phyloP scores from a whole-genome alignment of 495 filamentous ascomycete species.

The Zalerion maritima region DNA sequence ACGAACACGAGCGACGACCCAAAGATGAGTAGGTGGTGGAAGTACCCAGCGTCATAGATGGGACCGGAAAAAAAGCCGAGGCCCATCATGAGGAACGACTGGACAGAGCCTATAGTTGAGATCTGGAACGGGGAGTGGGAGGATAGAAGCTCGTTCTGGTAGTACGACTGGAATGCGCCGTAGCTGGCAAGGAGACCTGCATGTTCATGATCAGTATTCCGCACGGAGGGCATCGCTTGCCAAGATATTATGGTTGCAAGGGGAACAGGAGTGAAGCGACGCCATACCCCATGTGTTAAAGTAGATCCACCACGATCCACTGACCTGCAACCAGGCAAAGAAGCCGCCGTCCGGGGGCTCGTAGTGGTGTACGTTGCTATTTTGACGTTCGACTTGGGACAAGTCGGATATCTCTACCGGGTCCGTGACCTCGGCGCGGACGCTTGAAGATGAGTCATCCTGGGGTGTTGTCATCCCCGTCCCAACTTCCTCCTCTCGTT shows the following conservation, averaged over 20 bases:
- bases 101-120: constrained; percentile 48
- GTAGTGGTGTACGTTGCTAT: no score
- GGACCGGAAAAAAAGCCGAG: constrained; percentile 43
- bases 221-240: background rate
- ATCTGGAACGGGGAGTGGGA: constrained; percentile 41
- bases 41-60: constrained; percentile 46
- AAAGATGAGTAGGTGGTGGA: constrained; percentile 30
- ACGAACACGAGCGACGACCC: constrained; percentile 41
- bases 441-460: no score
- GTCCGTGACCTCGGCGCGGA: no score
- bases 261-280: constrained; percentile 10
- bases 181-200: constrained; percentile 49
- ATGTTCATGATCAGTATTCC: no score
- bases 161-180: constrained; percentile 58
- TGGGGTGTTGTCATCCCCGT: no score
- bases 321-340: constrained; percentile 37
- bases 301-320: constrained; percentile 34
- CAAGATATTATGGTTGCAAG: constrained; percentile 2
- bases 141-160: constrained; percentile 40
- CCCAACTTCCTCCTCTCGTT: no score
- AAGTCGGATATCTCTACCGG: no score
- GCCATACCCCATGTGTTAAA: constrained; percentile 42
- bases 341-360: constrained; percentile 32
- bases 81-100: constrained; percentile 45
- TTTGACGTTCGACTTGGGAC: no score